These are phyloP conservation scores for Pichia kluyveri DNA, from an alignment of 805 yeast genomes.

Conservation along the genomic window DNA sequence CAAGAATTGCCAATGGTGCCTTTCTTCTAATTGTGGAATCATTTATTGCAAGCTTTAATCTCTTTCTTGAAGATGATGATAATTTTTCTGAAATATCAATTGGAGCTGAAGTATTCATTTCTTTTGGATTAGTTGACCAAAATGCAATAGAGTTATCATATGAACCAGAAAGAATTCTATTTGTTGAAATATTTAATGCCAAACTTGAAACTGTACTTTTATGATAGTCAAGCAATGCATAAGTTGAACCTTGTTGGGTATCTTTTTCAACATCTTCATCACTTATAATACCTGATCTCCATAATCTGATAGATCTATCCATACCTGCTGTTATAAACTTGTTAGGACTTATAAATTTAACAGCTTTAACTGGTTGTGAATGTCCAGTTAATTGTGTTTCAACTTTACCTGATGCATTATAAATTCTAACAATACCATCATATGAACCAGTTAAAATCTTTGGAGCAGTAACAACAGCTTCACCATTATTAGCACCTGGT, in stretches of 20 bases:
- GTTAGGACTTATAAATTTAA: slow-evolving; percentile 67
- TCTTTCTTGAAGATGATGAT: slow-evolving; percentile 78
- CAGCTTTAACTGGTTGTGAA: slow-evolving; percentile 76
- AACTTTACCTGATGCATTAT: slow-evolving; percentile 73
- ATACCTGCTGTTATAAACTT: slow-evolving; percentile 79
- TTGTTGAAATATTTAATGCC: slow-evolving; percentile 44
- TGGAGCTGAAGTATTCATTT: slow-evolving; percentile 56
- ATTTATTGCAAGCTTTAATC: slow-evolving; percentile 72
- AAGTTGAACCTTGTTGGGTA: slow-evolving; percentile 51
- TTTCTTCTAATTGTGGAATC: slow-evolving; percentile 72
- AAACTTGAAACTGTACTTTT: slow-evolving; percentile 76
- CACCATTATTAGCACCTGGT: slow-evolving; percentile 23
- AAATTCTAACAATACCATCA: slow-evolving; percentile 84
- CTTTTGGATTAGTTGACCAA: slow-evolving; percentile 85
- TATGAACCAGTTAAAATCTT: slow-evolving; percentile 81
- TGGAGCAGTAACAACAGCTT: slow-evolving; percentile 30
- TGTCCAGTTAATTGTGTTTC: slow-evolving; percentile 82
- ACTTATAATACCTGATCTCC: slow-evolving; percentile 54
- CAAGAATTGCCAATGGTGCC: slow-evolving; percentile 70
- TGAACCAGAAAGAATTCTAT: slow-evolving; percentile 74
- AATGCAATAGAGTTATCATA: slow-evolving; percentile 72
- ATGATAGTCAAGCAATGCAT: slow-evolving; percentile 86
- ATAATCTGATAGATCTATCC: slow-evolving; percentile 80
- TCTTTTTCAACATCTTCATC: slow-evolving; percentile 39
- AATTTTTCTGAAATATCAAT: slow-evolving; percentile 28